Percentiles rank a stretch among this genome's conserved stretches.
These are phyloP conservation scores for Botrytis fragariae DNA, from an alignment of 2,329 filamentous ascomycete species.

Conservation along the genomic window DNA sequence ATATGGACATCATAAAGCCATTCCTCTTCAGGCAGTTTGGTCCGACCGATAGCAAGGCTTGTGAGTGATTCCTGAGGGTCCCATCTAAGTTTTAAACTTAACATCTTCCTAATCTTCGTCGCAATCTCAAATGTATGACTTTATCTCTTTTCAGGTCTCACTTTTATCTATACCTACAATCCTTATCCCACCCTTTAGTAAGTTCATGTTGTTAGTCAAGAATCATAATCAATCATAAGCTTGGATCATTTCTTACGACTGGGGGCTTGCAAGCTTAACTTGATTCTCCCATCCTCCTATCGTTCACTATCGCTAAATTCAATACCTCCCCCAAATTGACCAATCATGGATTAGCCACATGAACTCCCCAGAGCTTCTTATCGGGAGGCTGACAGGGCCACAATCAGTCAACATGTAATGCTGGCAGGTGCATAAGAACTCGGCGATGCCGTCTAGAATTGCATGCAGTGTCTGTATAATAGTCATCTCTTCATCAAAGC, in stretches of 20 bases:
- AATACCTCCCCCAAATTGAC: background rate
- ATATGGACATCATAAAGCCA: background rate
- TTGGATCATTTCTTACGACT: background rate
- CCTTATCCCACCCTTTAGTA: background rate
- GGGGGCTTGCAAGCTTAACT: background rate
- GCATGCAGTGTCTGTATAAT: background rate
- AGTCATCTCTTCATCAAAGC: background rate
- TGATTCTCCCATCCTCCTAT: background rate
- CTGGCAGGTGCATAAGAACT: constrained; percentile 15
- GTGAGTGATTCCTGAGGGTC: background rate
- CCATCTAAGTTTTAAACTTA: background rate
- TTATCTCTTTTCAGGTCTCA: background rate
- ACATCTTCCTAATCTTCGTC: background rate
- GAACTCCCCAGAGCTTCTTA: constrained; percentile 13
- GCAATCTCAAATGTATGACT: background rate
- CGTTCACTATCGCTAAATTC: constrained; percentile 14
- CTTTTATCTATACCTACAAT: background rate
- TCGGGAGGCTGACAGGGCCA: constrained; percentile 17
- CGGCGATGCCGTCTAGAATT: constrained; percentile 1
- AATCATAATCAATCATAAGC: background rate
- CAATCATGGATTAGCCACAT: constrained; percentile 2
- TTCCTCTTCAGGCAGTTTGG: background rate
- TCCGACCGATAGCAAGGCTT: background rate
- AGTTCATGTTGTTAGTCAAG: background rate
- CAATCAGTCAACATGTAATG: constrained; percentile 6